Evolutionary conservation across 2,329 filamentous ascomycete genomes (phyloP), one percentile per base, ranked within the genome.

Genomic region (Ophiocordyceps australis): DNA sequence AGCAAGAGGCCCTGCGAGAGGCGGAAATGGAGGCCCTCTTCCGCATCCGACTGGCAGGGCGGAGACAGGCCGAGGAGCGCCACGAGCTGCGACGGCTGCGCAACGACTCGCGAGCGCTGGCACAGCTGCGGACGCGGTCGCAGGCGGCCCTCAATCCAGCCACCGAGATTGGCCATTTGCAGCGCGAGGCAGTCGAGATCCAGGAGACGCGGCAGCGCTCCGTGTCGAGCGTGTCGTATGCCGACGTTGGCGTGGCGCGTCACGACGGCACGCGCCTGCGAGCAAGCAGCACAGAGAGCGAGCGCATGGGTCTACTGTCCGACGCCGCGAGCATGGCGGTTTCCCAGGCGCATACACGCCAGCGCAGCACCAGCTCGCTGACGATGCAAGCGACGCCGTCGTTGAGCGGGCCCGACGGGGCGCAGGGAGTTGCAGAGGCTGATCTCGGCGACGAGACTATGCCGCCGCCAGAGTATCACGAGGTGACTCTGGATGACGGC

Each of bases 21-120:
- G 70, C 81, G 16, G 81, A 94, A 47, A 95, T 95, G 89, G 79
- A 89, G 33, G 70, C 79, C 0, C 52, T 95, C 21, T 95, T 92
- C 47, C 82, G 92, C 47, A 86, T 95, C 31, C 74, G 89, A 9
- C 45, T 79, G 9, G 72, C 80, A 12, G 68, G 89, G 28, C 69
- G 85, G 26, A 62, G 68, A 29, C 77, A 91, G 45, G 62, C 75
- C 20, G 68, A 70, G 5, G 82, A 89, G 33, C 72, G 82, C 5
- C 80, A 91, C 36, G 73, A 77, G 35, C 60, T 79, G n/a, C 62
- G 80, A 26, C 62, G 67, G 24, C 58, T 71, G 30, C 62, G 80
- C 16, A 74, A 77, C 25, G 82, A 92, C 48, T 47, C 47, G n/a
- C 57, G 63, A 3, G 69, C 77, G 2, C 52, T 92, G n/a, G 65